Conservation (phyloP, 2,329 filamentous ascomycete genomes). For the Arthrobotrys musiformis region DNA sequence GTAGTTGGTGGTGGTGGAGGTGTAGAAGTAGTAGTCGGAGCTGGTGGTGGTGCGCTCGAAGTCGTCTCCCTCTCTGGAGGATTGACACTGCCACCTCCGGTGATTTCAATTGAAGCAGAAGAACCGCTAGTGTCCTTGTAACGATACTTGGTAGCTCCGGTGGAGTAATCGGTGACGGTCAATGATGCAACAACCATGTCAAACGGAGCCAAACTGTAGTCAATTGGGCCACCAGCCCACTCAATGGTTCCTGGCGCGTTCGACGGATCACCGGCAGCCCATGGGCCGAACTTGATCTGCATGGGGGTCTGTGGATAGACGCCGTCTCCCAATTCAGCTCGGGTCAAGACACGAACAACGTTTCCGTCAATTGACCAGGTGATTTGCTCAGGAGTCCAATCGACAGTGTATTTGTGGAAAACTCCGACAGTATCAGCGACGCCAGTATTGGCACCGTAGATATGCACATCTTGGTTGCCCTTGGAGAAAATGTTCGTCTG, state of each 20-base stretch:
- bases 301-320: conserved; percentile 92
- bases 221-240: conserved; percentile 87
- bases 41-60: conserved; percentile 24
- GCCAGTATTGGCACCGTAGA: conserved; percentile 83
- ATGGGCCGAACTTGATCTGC: conserved; percentile 90
- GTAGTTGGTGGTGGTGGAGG: conserved; percentile 9
- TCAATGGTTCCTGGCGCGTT: conserved; percentile 83
- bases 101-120: conserved; percentile 83
- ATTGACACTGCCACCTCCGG: conserved; percentile 75
- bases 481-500: conserved; percentile 98
- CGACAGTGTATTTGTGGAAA: conserved; percentile 88
- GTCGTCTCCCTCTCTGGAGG: neutral
- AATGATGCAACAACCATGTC: conserved; percentile 83
- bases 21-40: conserved; percentile 28
- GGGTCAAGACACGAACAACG: conserved; percentile 80
- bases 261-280: conserved; percentile 86
- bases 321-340: conserved; percentile 62
- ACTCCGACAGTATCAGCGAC: conserved; percentile 75
- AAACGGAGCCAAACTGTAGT: conserved; percentile 85
- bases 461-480: conserved; percentile 83
- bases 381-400: conserved; percentile 88
- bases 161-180: conserved; percentile 88
- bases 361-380: conserved; percentile 85
- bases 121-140: conserved; percentile 82
- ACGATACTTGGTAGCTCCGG: conserved; percentile 78